Base-by-base conservation (phyloP, 805 yeast species). In the Yarrowia sp. region DNA sequence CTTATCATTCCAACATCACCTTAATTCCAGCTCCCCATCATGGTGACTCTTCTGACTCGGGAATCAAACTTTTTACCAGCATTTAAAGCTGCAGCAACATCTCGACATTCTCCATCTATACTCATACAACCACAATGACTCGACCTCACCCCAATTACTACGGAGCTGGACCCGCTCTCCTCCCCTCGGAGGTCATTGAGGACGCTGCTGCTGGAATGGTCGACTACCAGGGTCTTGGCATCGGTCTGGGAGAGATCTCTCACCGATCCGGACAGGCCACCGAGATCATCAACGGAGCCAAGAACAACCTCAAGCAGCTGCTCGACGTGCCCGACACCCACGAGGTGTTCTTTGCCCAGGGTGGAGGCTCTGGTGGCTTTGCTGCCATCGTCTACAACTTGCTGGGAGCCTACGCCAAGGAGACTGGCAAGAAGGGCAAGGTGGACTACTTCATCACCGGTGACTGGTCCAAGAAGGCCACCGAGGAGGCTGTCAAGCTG, bases 151-250 rank as follows among this genome's bases (percentile, higher is more conserved):
- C 71, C 43, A 68, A 74, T 66, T 90, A 95, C 75, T 95, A 91
- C 72, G 99, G 98, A 65, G 98, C 99, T n/a, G 99, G 99, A 14
- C 99, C 99, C 56, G 99, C 99, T 0, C 82, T 87, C 62, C 81
- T 95, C 48, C 98, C 98, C 35, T 85, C 93, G 3, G 72, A 77
- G 4, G 98, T 93, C 1, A 82, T 95, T 64, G 87, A 90, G 77
- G 87, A 90, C 77, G 97, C 98, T 5, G 96, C 98, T 1, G 74
- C 75, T 33, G 98, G 95, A 74, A 80, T 95, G 68, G 74, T 95
- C 67, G 84, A 86, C 71, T 95, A 84, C 76, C 79, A 88, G 64
- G 81, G 79, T 44, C 78, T 81, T 35, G 96, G 92, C 28, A 81
- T 95, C 65, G 99, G 99, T 48, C 82, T 91, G 52, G 98, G 98